These are phyloP conservation scores for Stipa capillata DNA, from an alignment of 176 grass and related monocot species.

Conservation along the genomic window DNA sequence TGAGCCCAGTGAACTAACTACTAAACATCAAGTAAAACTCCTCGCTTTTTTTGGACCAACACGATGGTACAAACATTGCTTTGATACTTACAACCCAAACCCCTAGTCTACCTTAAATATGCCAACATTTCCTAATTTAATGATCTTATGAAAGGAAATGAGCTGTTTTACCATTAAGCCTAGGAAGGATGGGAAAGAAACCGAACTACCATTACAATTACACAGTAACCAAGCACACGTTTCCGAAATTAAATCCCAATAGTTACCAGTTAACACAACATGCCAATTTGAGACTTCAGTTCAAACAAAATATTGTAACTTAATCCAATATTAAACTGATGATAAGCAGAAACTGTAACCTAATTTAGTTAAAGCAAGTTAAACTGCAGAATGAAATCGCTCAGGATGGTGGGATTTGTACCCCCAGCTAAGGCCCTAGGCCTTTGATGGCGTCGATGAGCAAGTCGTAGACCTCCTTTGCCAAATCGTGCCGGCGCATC, in stretches of 20 bases:
- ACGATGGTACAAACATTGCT: not conserved
- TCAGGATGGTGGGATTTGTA: constrained; percentile 13
- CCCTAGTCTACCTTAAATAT: not conserved
- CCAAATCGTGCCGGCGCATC: constrained; percentile 45
- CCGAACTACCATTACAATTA: not conserved
- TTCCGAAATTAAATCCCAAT: not conserved
- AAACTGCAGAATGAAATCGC: not conserved
- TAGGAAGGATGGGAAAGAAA: not conserved
- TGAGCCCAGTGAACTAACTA: not conserved
- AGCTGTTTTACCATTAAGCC: not conserved
- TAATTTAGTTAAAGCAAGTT: constrained; percentile 7
- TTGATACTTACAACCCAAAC: not conserved
- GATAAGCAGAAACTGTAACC: not conserved
- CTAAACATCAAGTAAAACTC: not conserved
- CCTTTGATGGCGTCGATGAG: constrained; percentile 68
- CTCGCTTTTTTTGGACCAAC: not conserved
- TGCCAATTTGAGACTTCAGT: not conserved
- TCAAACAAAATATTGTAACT: not conserved
- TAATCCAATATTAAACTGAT: not conserved
- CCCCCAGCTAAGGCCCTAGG: constrained; percentile 38
- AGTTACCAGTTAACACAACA: not conserved
- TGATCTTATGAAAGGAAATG: not conserved
- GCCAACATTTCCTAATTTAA: not conserved
- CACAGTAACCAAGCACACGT: not conserved
- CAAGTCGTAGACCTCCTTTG: constrained; percentile 62